Evolutionary conservation across 192 early-diverging fungal species (phyloP).

Genomic region (Kickxella alabastrina): DNA sequence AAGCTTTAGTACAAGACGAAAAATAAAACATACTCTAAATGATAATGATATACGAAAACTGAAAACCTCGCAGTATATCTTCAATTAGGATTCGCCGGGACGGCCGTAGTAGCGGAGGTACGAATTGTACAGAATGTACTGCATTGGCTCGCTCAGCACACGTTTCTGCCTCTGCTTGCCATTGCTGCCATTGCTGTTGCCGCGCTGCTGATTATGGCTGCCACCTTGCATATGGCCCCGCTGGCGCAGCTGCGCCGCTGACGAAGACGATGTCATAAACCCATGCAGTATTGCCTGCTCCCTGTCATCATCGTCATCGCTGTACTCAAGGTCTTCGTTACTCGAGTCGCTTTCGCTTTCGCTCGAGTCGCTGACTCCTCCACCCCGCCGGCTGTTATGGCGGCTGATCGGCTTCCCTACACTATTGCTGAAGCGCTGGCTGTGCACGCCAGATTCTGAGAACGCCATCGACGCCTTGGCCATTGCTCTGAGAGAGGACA

Average conservation of each 20-base stretch:
- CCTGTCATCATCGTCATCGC: constrained; percentile 1
- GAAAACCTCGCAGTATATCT: no score
- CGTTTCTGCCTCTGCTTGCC: constrained; percentile 30
- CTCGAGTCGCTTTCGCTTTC: neutral
- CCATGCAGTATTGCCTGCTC: neutral
- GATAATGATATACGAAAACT: no score
- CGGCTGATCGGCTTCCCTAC: neutral
- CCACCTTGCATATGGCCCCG: neutral
- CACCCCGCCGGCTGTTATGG: neutral
- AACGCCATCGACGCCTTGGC: constrained; percentile 5
- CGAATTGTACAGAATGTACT: constrained; percentile 49
- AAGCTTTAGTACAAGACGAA: no score
- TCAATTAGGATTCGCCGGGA: no score
- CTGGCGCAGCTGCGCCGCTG: neutral
- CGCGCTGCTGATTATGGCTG: neutral
- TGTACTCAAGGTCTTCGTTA: neutral
- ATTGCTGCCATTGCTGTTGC: neutral
- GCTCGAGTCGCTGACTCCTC: no score
- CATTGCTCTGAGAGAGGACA: constrained; percentile 40
- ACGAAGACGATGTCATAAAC: neutral
- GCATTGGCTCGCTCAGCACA: constrained; percentile 47
- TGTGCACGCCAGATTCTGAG: neutral
- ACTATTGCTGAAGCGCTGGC: neutral
- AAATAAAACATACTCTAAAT: neutral
- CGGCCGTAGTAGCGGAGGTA: constrained; percentile 49